Conservation (phyloP, 106 monocot species). For the Dendrobium catenatum region DNA sequence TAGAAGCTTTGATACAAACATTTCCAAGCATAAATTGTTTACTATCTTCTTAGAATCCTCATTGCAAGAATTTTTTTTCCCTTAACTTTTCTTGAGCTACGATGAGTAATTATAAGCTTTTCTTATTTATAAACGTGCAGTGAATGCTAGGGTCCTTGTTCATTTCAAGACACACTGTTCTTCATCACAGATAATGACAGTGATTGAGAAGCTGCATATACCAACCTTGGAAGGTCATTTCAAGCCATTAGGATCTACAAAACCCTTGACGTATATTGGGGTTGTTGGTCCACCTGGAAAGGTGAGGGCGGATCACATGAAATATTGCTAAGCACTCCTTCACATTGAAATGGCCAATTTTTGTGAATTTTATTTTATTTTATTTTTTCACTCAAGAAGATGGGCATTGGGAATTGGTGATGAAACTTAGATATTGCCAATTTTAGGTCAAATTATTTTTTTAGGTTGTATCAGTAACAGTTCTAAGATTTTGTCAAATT, state of each 20-base stretch:
- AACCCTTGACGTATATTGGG: constrained; percentile 43
- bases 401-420: not conserved
- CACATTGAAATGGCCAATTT: not conserved
- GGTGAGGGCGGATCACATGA: constrained; percentile 22
- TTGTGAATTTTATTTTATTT: not conserved
- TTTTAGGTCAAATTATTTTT: too few species aligned
- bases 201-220: constrained; percentile 35
- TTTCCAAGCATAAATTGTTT: not conserved
- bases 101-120: not conserved
- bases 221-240: constrained; percentile 31
- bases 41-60: not conserved
- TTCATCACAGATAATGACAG: constrained; percentile 24
- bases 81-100: not conserved
- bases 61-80: not conserved
- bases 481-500: too few species aligned
- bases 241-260: constrained; percentile 20
- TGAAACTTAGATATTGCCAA: not conserved
- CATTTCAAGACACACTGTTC: constrained; percentile 22
- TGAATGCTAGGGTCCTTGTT: constrained; percentile 27
- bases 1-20: not conserved
- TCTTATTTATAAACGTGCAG: constrained; percentile 22
- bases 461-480: too few species aligned
- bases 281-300: constrained; percentile 44
- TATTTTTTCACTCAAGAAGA: not conserved
- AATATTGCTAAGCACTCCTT: not conserved